A percentile compares a stretch with the other conserved stretches of the same genome.
phyloP scores from a whole-genome alignment of 2,329 filamentous ascomycete genomes.

The Bertia moriformis region DNA sequence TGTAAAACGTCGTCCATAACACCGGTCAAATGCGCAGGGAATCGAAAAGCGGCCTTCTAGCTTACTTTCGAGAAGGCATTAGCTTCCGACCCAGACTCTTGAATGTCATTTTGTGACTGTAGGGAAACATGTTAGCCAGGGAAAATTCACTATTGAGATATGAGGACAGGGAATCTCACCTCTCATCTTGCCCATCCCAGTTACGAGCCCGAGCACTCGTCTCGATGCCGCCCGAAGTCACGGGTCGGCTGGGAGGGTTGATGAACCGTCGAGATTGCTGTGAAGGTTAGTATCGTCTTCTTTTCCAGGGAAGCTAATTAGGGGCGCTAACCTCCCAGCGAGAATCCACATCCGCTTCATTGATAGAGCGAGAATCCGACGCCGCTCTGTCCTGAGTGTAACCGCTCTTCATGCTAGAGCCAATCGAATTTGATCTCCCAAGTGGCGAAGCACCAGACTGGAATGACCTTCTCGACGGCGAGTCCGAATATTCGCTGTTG shows the following conservation, averaged over 20 bases:
- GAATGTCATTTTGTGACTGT: background rate
- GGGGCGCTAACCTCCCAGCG: constrained; percentile 17
- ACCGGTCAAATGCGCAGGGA: no score
- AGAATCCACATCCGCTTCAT: constrained; percentile 18
- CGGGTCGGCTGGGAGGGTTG: background rate
- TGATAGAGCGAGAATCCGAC: constrained; percentile 16
- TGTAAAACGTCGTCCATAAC: no score
- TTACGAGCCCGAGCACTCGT: background rate
- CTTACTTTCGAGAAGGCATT: background rate
- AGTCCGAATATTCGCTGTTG: constrained; percentile 7
- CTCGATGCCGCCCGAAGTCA: background rate
- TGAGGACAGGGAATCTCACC: background rate
- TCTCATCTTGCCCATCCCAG: background rate
- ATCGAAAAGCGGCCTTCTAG: no score
- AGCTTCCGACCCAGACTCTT: background rate
- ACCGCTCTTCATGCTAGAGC: background rate
- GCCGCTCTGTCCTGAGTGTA: constrained; percentile 9
- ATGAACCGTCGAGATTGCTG: background rate
- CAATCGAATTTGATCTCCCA: constrained; percentile 4
- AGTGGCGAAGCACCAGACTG: constrained; percentile 1
- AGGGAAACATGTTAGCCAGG: background rate
- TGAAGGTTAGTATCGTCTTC: constrained; percentile 6
- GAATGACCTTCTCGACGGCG: constrained; percentile 4
- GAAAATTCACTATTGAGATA: background rate
- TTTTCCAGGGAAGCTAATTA: background rate